These are phyloP conservation scores for Phascolomyces articulosus DNA, from an alignment of 371 early-diverging fungal species.

Conservation along the genomic window DNA sequence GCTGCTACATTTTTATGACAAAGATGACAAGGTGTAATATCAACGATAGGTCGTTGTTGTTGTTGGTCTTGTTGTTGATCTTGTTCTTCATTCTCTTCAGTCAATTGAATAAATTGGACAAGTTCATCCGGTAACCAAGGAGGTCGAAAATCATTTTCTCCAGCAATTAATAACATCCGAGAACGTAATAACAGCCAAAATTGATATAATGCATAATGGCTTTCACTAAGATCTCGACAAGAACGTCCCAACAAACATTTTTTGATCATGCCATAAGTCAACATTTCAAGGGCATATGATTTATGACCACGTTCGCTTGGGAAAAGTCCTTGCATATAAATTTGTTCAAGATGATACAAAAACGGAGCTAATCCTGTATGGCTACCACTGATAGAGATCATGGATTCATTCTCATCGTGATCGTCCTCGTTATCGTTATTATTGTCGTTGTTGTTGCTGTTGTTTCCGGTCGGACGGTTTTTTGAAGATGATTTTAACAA, in stretches of 20 bases:
- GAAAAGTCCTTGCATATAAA: constrained; percentile 12
- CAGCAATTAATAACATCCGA: neutral
- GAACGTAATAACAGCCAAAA: constrained; percentile 12
- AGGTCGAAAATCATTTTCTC: constrained; percentile 11
- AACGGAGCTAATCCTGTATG: neutral
- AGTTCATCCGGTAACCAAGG: constrained; percentile 10
- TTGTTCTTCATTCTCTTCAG: constrained; percentile 2
- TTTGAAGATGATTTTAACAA: neutral
- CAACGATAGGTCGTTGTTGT: neutral
- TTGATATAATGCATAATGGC: constrained; percentile 16
- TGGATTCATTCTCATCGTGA: neutral
- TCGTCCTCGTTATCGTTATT: too few relatives aligned
- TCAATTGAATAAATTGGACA: constrained; percentile 7
- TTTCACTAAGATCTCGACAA: constrained; percentile 10
- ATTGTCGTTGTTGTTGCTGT: neutral
- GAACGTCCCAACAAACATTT: neutral
- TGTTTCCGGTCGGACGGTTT: too few relatives aligned
- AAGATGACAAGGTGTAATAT: constrained; percentile 12
- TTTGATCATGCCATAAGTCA: constrained; percentile 12
- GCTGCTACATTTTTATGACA: constrained; percentile 15
- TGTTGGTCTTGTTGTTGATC: neutral
- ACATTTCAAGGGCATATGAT: constrained; percentile 18
- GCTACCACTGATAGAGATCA: neutral
- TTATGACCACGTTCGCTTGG: constrained; percentile 15
- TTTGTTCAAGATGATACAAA: constrained; percentile 10